Base-by-base conservation (phyloP, 768 basidiomycete species). In the Termitomyces sp. region DNA sequence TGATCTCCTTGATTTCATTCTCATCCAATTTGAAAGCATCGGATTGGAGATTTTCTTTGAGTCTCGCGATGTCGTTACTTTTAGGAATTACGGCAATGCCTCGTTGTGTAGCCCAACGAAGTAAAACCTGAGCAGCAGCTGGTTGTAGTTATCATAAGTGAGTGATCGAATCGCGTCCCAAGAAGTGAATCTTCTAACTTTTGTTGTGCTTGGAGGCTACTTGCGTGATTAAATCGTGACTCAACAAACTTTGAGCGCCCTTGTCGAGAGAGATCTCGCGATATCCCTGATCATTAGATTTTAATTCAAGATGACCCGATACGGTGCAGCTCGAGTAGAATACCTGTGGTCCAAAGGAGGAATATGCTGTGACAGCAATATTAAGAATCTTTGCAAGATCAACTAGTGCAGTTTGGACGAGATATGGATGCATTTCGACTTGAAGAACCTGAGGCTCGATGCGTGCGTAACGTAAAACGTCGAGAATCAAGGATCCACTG, bases 71-170 rank as follows among this genome's bases (percentile, higher is more conserved):
- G 62, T 76, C 64, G 68, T 83, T 84, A 50, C 79, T 82, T 77
- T 93, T 93, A 46, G 91, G 91, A 60, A 93, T 82, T 45, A 92
- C 85, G 34, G 86, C 85, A 58, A 91, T 78, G 10, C 82, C 85
- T 37, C 83, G 84, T 65, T 91, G 88, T 14, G 86, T 88, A 2
- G 88, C 83, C 91, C 91, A 93, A 62, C 89, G 81, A 53, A 93
- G 79, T 39, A 92, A 72, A 24, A 92, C 82, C 69, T 92, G 89
- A 7, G 88, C 88, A 4, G 83, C 68, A 44, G 79, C 77, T 71
- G 60, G n/a, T 81, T 80, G 44, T 37, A 47, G 5, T 24, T 45
- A 30, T 22, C 14, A 51, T 37, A 30, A 58, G 10, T 53, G 3
- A 22, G 40, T n/a, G 40, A 48, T 33, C 18, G 3, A 34, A 46